Percentiles rank a stretch among this genome's conserved stretches.
Evolutionary conservation across 1,284 basidiomycete species (phyloP).

Genomic region (Apiotrichum domesticum): DNA sequence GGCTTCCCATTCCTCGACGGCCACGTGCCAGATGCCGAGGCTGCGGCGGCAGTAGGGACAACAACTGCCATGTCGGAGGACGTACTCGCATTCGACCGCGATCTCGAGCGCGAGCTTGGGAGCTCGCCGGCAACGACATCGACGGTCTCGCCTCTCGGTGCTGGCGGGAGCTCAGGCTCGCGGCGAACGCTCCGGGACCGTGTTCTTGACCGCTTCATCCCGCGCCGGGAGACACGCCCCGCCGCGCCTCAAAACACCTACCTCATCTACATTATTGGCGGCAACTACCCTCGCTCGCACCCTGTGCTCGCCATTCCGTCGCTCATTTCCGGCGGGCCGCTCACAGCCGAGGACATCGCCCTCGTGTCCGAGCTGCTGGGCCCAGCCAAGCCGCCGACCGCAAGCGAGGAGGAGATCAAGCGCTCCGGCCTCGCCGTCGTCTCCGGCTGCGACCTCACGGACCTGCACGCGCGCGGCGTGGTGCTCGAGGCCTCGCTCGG

Average conservation of each 20-base stretch:
- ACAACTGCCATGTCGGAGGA: conserved; percentile 1
- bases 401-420: conserved; percentile 70
- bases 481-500: conserved; percentile 71
- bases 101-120: conserved; percentile 7
- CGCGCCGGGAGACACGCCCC: conserved; percentile 8
- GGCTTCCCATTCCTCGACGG: conserved; percentile 40
- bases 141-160: not conserved
- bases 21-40: conserved; percentile 16
- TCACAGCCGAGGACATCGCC: conserved; percentile 59
- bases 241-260: conserved; percentile 35
- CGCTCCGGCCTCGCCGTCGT: conserved; percentile 69
- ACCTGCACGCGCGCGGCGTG: conserved; percentile 56
- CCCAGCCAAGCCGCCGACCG: conserved; percentile 57
- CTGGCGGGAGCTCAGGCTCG: not conserved
- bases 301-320: conserved; percentile 71
- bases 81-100: conserved; percentile 7
- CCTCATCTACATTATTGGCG: conserved; percentile 53
- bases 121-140: not conserved
- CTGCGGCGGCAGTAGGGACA: not conserved
- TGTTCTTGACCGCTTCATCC: conserved; percentile 18
- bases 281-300: conserved; percentile 77
- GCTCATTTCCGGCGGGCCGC: conserved; percentile 54
- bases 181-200: conserved; percentile 27
- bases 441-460: conserved; percentile 53
- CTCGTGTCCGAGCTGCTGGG: conserved; percentile 56